These are phyloP conservation scores for Trichosanthes truncata DNA, from an alignment of 306 rosid genomes.

Conservation along the genomic window DNA sequence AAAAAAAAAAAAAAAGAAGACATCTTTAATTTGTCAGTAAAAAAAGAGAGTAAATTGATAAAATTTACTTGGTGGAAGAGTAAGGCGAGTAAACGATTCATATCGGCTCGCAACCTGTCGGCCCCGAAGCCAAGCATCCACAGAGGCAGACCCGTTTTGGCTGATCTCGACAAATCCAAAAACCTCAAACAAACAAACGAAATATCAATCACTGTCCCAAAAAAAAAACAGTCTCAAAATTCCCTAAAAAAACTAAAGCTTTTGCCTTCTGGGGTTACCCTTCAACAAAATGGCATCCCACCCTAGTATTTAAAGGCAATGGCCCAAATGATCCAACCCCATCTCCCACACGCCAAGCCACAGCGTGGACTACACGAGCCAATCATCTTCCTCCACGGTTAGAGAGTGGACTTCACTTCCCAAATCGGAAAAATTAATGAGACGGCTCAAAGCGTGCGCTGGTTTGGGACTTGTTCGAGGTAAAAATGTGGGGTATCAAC, in stretches of 20 bases:
- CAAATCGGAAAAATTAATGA: too few species aligned
- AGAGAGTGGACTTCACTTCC: neutral
- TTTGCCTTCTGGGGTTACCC: neutral
- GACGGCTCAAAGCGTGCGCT: conserved; percentile 42
- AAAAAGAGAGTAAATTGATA: neutral
- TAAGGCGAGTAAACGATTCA: conserved; percentile 85
- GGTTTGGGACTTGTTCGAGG: conserved; percentile 40
- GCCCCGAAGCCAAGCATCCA: conserved; percentile 89
- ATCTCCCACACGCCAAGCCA: neutral
- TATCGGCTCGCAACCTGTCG: conserved; percentile 86
- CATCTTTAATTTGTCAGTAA: too few species aligned
- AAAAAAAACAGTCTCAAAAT: too few species aligned
- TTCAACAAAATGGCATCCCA: neutral
- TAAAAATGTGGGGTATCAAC: conserved; percentile 49
- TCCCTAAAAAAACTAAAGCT: neutral
- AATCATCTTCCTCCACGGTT: neutral
- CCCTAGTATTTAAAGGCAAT: neutral
- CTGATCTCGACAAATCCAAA: conserved; percentile 9
- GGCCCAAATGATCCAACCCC: neutral
- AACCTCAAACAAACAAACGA: neutral
- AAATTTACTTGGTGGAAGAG: conserved; percentile 82
- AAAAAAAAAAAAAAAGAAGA: too few species aligned
- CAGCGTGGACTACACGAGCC: neutral
- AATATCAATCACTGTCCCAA: neutral
- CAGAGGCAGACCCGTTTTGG: conserved; percentile 98